Base-by-base conservation (phyloP, 495 filamentous ascomycete genomes). In the Staphylotrichum longicolle region DNA sequence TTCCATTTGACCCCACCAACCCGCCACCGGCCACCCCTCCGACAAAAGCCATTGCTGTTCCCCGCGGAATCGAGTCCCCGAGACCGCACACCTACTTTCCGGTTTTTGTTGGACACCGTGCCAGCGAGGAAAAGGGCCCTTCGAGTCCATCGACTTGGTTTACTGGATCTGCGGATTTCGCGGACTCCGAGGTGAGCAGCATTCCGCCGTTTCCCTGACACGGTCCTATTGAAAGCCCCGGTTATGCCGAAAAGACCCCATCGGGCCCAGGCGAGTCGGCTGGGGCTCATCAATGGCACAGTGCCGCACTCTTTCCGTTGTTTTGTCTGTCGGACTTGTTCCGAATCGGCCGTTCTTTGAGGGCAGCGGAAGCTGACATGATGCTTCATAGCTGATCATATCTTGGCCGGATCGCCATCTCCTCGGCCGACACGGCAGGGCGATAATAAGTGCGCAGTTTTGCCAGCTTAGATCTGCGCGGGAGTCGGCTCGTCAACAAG, bases 11-110 rank as follows among this genome's bases (percentile, higher is more conserved):
- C 48, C 53, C 63, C 63, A 47, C 58, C 41, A 53, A 46, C 53
- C 58, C 63, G 63, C 63, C 63, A 65, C 63, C 58, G 33, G 12
- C 20, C 20, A 34, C 50, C 34, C 34, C 42, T 55, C 49, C 40
- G 52, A 57, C 44, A 57, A 60, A 48, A 57, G 42, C 42, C 40
- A 52, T 57, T 60, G 32, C 55, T 37, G 40, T 41, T 57, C 30
- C 53, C 59, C 34, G 54, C 62, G 47, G 63, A 20, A 48, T 47
- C 57, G 10, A 55, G 40, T 33, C 44, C 63, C 63, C 53, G 53
- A 61, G 33, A 49, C 63, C 30, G 46, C 57, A 46, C 40, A 41
- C 30, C 45, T 41, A 48, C 27, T n/a, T 40, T 57, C 14, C 11
- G 39, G 33, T 57, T 40, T 27, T 7, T 39, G 10, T 52, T 45